Percentiles rank a stretch among this genome's conserved stretches.
Conservation (phyloP, 768 basidiomycete species). For the Brasilioporus rufonigricans region DNA sequence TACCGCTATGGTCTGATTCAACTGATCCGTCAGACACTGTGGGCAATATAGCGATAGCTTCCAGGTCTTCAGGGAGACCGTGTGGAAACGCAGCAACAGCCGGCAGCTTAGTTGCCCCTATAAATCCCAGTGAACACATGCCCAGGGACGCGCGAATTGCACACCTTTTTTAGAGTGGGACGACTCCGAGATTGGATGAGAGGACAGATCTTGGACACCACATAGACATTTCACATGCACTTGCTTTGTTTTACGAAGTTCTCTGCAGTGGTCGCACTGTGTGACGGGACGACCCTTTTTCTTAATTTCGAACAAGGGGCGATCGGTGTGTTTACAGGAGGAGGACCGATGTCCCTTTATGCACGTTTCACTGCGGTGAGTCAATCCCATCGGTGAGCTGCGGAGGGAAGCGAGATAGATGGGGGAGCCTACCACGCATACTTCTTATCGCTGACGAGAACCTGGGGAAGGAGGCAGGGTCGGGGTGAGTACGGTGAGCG, state of each 20-base stretch:
- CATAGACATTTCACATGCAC: constrained; percentile 45
- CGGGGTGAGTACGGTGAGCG: constrained; percentile 1
- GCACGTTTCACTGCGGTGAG: constrained; percentile 70
- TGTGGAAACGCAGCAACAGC: constrained; percentile 77
- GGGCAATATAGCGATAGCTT: constrained; percentile 42
- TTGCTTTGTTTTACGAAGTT: constrained; percentile 45
- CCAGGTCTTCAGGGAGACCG: constrained; percentile 70
- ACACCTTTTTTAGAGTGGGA: constrained; percentile 62
- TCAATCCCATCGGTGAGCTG: constrained; percentile 1
- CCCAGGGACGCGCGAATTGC: constrained; percentile 17
- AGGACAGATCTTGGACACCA: constrained; percentile 36
- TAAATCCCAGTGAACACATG: constrained; percentile 30
- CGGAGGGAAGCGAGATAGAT: neutral
- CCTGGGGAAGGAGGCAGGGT: constrained; percentile 37
- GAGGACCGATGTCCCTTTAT: constrained; percentile 94
- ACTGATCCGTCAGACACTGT: constrained; percentile 47
- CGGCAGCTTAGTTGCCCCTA: constrained; percentile 59
- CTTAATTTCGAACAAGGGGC: constrained; percentile 81
- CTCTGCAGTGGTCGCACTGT: constrained; percentile 51
- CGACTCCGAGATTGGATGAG: constrained; percentile 21
- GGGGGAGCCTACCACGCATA: constrained; percentile 69
- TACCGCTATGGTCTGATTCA: constrained; percentile 67
- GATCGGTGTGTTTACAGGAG: constrained; percentile 82
- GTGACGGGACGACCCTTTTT: constrained; percentile 60
- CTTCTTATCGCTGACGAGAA: constrained; percentile 72